Evolutionary conservation across 441 rosid genomes (phyloP).

Genomic region (Kokia cookei): DNA sequence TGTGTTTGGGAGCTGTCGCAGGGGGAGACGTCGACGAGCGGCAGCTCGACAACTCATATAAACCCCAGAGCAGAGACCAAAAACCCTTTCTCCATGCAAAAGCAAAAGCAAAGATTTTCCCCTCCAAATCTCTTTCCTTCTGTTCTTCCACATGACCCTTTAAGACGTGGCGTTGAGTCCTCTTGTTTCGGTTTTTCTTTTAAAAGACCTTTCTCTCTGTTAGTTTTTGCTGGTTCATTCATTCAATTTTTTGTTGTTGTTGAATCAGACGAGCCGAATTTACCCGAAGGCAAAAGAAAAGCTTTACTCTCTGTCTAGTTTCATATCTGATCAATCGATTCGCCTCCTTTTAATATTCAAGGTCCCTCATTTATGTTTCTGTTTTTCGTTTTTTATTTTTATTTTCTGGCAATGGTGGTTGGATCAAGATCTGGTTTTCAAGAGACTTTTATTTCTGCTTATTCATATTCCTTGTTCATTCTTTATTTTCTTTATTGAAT

Average conservation of each 20-base stretch:
- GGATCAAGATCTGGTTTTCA: constrained; percentile 4
- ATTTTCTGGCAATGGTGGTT: background rate
- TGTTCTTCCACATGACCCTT: constrained; percentile 1
- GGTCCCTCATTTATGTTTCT: background rate
- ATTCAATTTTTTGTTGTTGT: background rate
- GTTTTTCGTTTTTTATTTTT: background rate
- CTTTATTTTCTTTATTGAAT: background rate
- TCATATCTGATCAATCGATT: background rate
- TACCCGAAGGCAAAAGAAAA: background rate
- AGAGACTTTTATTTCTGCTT: background rate
- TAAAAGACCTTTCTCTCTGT: constrained; percentile 3
- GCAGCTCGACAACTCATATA: background rate
- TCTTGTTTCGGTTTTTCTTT: constrained; percentile 5
- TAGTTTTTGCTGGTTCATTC: background rate
- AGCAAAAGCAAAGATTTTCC: background rate
- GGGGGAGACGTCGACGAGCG: background rate
- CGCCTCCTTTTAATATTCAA: background rate
- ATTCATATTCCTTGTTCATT: background rate
- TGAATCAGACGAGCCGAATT: background rate
- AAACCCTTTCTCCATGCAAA: background rate
- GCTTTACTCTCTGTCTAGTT: background rate
- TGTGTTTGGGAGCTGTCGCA: background rate
- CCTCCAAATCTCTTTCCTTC: background rate
- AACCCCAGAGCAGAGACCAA: background rate
- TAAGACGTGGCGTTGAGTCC: constrained; percentile 21